Evolutionary conservation across 257 asterid species (phyloP), one percentile per base, ranked within the genome.

Genomic region (Primulina eburnea): DNA sequence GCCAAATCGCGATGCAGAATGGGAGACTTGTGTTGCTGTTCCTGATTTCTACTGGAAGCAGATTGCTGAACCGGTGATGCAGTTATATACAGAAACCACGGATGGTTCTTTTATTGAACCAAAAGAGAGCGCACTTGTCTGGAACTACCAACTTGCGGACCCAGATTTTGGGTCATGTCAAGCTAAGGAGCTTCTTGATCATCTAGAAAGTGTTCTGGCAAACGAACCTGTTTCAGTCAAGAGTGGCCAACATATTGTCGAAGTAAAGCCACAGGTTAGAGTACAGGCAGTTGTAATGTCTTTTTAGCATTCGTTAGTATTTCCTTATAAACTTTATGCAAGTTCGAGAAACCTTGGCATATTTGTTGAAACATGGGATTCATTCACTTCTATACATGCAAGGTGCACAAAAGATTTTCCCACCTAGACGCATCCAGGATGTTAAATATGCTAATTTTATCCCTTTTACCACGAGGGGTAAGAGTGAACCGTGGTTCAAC

Each of bases 81-180:
- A 73, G 62, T 77, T 65, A 12, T 83, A 83, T 63, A 75, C 79
- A 0, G 87, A 80, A 64, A 71, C 87, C 63, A 83, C 87, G 2
- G 85, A 83, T 72, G 87, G 85, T 21, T 83, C 87, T 53, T 74
- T 26, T 70, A 83, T 83, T 6, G 87, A 83, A 75, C 50, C 33
- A 12, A 82, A 79, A 73, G 84, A 82, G 76, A 82, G 79, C 66
- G 84, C 84, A 7, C 26, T 83, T 67, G 87, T 80, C 71, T 83
- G 87, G 87, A 84, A 80, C 59, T 79, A 77, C 71, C 81, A 75
- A 11, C 70, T 72, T 52, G 84, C 85, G 60, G 87, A 76, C 68
- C 81, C 78, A 5, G 87, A 83, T 57, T 83, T 83, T 28, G 87
- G 85, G 9, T 75, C 83, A 63, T 83, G 87, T 72, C 87, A 83